Conservation (phyloP, 2,329 filamentous ascomycete species). For the Huntiella decipiens region DNA sequence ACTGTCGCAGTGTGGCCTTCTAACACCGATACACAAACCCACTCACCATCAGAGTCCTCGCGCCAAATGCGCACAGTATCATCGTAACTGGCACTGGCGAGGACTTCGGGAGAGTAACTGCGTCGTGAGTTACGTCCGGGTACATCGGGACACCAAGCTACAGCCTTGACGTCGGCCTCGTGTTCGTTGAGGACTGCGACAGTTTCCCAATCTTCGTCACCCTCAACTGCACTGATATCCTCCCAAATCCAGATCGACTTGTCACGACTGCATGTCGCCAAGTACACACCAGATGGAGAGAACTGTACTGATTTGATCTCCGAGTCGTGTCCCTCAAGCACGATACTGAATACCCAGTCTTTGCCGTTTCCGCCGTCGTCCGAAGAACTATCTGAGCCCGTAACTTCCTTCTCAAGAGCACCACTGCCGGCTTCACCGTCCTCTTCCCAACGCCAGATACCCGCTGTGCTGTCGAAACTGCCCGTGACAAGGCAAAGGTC, state of each 20-base stretch:
- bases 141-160: conserved; percentile 71
- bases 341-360: conserved; percentile 82
- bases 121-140: conserved; percentile 26
- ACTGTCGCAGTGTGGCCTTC: conserved; percentile 72
- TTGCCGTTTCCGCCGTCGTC: conserved; percentile 43
- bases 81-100: conserved; percentile 88
- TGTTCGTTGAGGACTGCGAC: conserved; percentile 90
- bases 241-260: conserved; percentile 99
- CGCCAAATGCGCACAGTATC: conserved; percentile 77
- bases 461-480: conserved; percentile 83
- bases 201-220: conserved; percentile 92
- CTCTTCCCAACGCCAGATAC: conserved; percentile 51
- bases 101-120: conserved; percentile 44
- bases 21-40: conserved; percentile 71
- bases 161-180: conserved; percentile 83
- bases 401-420: conserved; percentile 12
- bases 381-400: conserved; percentile 17
- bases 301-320: conserved; percentile 74
- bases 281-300: conserved; percentile 51
- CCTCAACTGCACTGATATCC: conserved; percentile 52
- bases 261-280: conserved; percentile 82
- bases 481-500: conserved; percentile 74
- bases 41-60: conserved; percentile 76
- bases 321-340: conserved; percentile 86
- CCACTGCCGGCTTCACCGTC: conserved; percentile 7